A percentile compares a stretch with the other conserved stretches of the same genome.
These are phyloP conservation scores for Tarenaya hassleriana DNA, from an alignment of 345 rosid species.

Conservation along the genomic window DNA sequence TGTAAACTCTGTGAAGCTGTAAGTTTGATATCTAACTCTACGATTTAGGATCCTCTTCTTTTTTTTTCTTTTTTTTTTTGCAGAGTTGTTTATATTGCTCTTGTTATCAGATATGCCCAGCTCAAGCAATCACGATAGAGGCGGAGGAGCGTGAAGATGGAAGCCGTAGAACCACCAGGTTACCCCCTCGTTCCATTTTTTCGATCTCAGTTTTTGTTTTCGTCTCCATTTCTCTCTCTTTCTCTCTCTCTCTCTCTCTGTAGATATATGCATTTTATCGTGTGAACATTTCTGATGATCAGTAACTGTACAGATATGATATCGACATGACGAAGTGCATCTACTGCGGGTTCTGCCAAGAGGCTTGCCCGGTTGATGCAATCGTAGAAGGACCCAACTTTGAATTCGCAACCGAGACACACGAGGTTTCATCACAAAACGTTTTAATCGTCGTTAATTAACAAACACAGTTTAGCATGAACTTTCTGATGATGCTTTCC, in stretches of 20 bases:
- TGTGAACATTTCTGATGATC: constrained; percentile 12
- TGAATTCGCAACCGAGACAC: constrained; percentile 96
- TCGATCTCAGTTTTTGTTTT: not conserved
- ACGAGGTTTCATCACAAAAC: no score
- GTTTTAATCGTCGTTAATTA: not conserved
- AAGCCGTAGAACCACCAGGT: constrained; percentile 95
- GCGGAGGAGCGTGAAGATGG: constrained; percentile 98
- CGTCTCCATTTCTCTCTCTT: no score
- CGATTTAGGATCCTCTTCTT: not conserved
- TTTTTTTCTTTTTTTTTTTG: not conserved
- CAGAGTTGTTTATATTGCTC: constrained; percentile 6
- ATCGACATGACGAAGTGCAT: constrained; percentile 97
- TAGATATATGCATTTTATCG: not conserved
- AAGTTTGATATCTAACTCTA: constrained; percentile 26
- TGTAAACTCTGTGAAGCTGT: constrained; percentile 99
- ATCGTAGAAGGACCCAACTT: constrained; percentile 98
- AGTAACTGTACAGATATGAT: constrained; percentile 52
- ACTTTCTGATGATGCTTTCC: not conserved
- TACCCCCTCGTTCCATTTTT: constrained; percentile 11
- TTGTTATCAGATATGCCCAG: constrained; percentile 71
- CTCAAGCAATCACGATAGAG: constrained; percentile 91
- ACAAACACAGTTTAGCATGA: no score
- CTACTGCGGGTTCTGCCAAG: constrained; percentile 98
- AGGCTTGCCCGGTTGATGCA: constrained; percentile 99
- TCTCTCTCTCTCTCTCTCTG: constrained; percentile 8